Percentiles rank a stretch among this genome's conserved stretches.
Conservation (phyloP, 768 basidiomycete species). For the Chalciporus chontae region DNA sequence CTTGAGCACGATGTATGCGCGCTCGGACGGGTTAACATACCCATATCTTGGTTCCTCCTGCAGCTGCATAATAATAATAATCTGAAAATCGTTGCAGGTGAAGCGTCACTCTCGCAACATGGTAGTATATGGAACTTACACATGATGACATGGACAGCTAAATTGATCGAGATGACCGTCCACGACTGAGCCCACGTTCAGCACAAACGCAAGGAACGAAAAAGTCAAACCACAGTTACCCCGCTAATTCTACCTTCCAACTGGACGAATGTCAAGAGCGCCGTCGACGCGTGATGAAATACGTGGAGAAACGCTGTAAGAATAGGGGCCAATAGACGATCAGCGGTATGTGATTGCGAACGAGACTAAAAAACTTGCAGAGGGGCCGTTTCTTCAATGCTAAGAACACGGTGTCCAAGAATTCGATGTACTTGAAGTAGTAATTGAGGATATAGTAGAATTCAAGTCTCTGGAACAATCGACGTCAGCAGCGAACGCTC, state of each 20-base stretch:
- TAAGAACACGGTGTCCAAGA: slow-evolving; percentile 92
- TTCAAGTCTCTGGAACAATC: slow-evolving; percentile 63
- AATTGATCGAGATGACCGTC: slow-evolving; percentile 84
- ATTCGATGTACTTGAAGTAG: slow-evolving; percentile 94
- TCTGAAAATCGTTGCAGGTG: slow-evolving; percentile 46
- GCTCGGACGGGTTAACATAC: slow-evolving; percentile 6
- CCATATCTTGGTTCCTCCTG: slow-evolving; percentile 45
- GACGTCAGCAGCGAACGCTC: slow-evolving; percentile 1
- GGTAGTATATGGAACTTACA: slow-evolving; percentile 49
- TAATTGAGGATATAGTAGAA: slow-evolving; percentile 98
- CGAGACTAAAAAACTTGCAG: slow-evolving; percentile 45
- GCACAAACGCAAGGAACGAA: background rate
- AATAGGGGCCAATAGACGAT: background rate
- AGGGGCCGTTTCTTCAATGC: slow-evolving; percentile 96
- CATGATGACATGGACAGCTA: slow-evolving; percentile 93
- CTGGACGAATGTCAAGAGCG: slow-evolving; percentile 87
- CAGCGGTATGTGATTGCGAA: background rate
- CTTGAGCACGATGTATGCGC: background rate
- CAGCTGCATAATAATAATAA: slow-evolving; percentile 98
- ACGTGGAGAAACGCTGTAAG: slow-evolving; percentile 87
- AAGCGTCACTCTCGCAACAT: background rate
- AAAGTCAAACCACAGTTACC: slow-evolving; percentile 35
- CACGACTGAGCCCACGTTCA: slow-evolving; percentile 60
- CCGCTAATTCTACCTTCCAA: slow-evolving; percentile 86
- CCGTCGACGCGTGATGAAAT: slow-evolving; percentile 96